phyloP scores from a whole-genome alignment of 2,329 filamentous ascomycete genomes.

The Exophiala sp. region DNA sequence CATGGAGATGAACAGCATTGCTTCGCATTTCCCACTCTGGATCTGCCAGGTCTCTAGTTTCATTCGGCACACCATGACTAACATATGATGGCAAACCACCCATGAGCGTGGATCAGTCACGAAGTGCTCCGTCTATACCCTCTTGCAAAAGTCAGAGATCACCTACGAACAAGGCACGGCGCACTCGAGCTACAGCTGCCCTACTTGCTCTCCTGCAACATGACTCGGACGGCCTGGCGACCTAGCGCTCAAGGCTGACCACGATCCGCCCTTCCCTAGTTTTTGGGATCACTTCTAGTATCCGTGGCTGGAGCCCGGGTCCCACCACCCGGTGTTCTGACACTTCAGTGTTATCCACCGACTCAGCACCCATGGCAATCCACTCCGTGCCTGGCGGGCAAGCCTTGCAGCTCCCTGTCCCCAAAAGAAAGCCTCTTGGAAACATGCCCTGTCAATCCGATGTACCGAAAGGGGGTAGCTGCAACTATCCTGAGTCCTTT shows the following conservation, averaged over 20 bases:
- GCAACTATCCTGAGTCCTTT: slow-evolving; percentile 5
- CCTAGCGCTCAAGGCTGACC: background rate
- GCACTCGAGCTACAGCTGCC: too few species aligned
- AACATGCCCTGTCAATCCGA: slow-evolving; percentile 15
- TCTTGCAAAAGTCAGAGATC: too few species aligned
- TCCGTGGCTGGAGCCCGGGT: slow-evolving; percentile 14
- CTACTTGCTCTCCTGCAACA: background rate
- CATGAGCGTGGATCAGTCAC: background rate
- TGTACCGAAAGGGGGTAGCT: slow-evolving; percentile 18
- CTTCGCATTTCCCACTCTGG: background rate
- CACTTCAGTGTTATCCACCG: slow-evolving; percentile 5
- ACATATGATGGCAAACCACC: background rate
- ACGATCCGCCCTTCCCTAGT: background rate
- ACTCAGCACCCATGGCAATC: background rate
- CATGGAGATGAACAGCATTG: background rate
- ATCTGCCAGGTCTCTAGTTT: background rate
- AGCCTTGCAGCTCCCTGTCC: slow-evolving; percentile 21
- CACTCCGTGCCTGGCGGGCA: slow-evolving; percentile 3
- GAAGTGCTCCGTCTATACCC: background rate
- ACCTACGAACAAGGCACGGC: too few species aligned
- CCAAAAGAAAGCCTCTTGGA: slow-evolving; percentile 18
- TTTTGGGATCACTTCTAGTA: slow-evolving; percentile 7
- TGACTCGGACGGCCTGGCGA: background rate
- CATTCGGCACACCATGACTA: background rate
- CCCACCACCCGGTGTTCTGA: slow-evolving; percentile 21